Evolutionary conservation across 805 yeast genomes (phyloP), one percentile per base, ranked within the genome.

Genomic region (Myxozyma melibiosi): DNA sequence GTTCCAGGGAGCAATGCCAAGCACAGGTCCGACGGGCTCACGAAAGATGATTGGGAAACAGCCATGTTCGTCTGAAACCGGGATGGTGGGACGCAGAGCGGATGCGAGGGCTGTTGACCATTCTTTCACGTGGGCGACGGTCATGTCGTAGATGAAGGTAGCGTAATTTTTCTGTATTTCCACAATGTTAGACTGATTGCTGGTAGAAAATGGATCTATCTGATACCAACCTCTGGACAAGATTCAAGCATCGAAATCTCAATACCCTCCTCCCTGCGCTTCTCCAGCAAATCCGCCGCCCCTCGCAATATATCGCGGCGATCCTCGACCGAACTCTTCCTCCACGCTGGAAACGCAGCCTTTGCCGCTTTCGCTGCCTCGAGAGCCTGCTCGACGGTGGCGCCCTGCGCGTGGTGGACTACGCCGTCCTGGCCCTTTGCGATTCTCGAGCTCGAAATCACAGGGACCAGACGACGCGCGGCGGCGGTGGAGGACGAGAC

Each of bases 1-100:
- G 74, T 88, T 88, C 92, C 94, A 88, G 65, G 96, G 92, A 64
- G 86, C 86, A 66, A 88, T 86, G 70, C 86, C 89, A 61, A 91
- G 90, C 73, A 90, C 86, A 51, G 88, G 91, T 73, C 95, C 96
- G 68, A 87, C 74, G 64, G 96, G 95, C 74, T 88, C 94, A 7
- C 48, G 41, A 31, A 53, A 41, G 2, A 60, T 39, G 4, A 60
- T 22, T 13, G 63, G 62, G 18, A 59, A 9, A 4, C 47, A 37
- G 18, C 49, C 53, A 7, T 33, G 28, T 9, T 39, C 28, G 6
- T 51, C 58, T 14, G 61, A 45, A 5, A 20, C 35, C 2, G 61
- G 56, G 27, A 56, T 33, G 14, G 27, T 11, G 9, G 47, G 58
- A 14, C 37, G n/a, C 16, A 51, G 28, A 2, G 61, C 45, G 22